Conservation (phyloP, 2,329 filamentous ascomycete species). For the Nothophaeocryptopus gaeumannii region DNA sequence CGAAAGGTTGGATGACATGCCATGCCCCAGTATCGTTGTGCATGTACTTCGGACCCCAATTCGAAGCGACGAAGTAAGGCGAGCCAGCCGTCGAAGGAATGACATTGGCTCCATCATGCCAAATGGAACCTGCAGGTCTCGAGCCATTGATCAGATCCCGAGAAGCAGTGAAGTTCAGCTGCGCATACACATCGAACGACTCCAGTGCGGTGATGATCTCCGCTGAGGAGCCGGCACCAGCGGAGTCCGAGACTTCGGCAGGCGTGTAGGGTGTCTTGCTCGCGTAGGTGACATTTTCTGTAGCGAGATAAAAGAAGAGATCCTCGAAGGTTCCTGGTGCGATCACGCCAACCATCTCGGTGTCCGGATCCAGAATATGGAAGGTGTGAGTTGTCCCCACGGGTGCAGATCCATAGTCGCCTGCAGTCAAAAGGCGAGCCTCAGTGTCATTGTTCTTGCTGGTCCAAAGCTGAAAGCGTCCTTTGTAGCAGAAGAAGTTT, state of each 20-base stretch:
- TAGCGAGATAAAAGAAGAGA: conserved; percentile 37
- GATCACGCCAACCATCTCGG: conserved; percentile 48
- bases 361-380: conserved; percentile 49
- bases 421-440: conserved; percentile 42
- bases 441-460: conserved; percentile 35
- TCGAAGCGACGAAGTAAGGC: conserved; percentile 37
- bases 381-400: conserved; percentile 50
- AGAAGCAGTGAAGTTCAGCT: conserved; percentile 42
- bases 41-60: conserved; percentile 48
- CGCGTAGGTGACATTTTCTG: conserved; percentile 36
- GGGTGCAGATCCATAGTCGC: conserved; percentile 48
- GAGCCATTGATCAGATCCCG: conserved; percentile 44
- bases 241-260: conserved; percentile 31
- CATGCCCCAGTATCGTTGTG: conserved; percentile 44
- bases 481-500: conserved; percentile 12
- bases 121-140: conserved; percentile 30
- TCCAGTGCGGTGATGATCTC: conserved; percentile 40
- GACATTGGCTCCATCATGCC: conserved; percentile 38
- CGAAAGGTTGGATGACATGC: conserved; percentile 46
- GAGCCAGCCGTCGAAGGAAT: conserved; percentile 32
- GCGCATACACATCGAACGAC: conserved; percentile 45
- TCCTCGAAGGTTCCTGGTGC: conserved; percentile 50
- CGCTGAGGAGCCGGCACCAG: conserved; percentile 29
- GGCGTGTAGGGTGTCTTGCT: conserved; percentile 41
- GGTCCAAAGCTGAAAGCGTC: conserved; percentile 48